A percentile compares a stretch with the other conserved stretches of the same genome.
phyloP scores from a whole-genome alignment of 2,329 filamentous ascomycete genomes.

The Aspergillus fijiensis region DNA sequence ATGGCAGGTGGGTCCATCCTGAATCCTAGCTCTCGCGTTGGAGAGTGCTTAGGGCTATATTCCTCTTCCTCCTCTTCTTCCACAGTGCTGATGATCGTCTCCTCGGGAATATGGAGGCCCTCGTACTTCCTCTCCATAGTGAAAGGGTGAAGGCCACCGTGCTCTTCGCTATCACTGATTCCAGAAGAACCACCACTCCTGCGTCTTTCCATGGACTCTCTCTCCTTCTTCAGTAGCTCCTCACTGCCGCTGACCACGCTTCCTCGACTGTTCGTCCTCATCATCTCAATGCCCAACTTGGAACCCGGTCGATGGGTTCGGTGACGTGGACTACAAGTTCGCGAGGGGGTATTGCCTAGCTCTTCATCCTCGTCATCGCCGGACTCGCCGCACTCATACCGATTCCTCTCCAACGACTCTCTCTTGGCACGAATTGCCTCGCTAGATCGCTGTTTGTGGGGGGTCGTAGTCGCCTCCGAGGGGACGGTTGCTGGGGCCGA shows the following conservation, averaged over 20 bases:
- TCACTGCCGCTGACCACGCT: constrained; percentile 60
- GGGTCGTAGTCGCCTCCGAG: constrained; percentile 44
- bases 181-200: constrained; percentile 23
- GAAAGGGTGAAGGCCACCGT: constrained; percentile 17
- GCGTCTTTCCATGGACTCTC: constrained; percentile 34
- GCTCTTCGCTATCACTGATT: constrained; percentile 22
- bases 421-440: constrained; percentile 74
- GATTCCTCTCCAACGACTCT: constrained; percentile 70
- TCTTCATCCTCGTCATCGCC: constrained; percentile 96
- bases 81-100: constrained; percentile 27
- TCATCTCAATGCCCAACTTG: constrained; percentile 94
- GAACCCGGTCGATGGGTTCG: constrained; percentile 68
- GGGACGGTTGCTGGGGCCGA: constrained; percentile 66
- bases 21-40: constrained; percentile 18
- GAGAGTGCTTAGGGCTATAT: constrained; percentile 25
- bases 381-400: constrained; percentile 75
- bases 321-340: constrained; percentile 51
- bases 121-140: constrained; percentile 35
- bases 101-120: constrained; percentile 36
- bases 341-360: constrained; percentile 60
- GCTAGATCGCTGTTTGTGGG: constrained; percentile 65
- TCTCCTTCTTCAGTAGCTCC: constrained; percentile 37
- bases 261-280: constrained; percentile 92
- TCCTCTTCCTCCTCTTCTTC: constrained; percentile 24
- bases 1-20: constrained; percentile 5